A percentile compares a stretch with the other conserved stretches of the same genome.
Evolutionary conservation across 805 yeast genomes (phyloP).

Genomic region (Millerozyma miso): DNA sequence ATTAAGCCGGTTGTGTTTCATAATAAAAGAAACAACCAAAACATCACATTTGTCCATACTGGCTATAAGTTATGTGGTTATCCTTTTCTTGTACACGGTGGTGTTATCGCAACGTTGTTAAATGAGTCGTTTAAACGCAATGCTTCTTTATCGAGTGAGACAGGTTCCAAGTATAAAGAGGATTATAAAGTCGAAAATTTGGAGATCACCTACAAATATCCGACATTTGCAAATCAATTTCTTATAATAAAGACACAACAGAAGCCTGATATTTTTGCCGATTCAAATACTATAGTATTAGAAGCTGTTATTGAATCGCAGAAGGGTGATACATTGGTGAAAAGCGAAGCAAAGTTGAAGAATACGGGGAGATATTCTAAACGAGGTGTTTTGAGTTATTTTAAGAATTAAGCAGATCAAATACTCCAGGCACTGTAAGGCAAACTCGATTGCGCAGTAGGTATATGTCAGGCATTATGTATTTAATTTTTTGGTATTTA

Average conservation of each 20-base stretch:
- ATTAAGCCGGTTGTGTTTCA: constrained; percentile 68
- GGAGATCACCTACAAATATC: constrained; percentile 55
- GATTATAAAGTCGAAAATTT: constrained; percentile 47
- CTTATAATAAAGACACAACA: constrained; percentile 54
- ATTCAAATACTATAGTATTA: constrained; percentile 34
- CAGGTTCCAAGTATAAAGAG: constrained; percentile 35
- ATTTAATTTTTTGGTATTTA: too few relatives aligned
- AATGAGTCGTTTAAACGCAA: constrained; percentile 70
- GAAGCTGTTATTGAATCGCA: constrained; percentile 51
- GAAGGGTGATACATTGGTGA: constrained; percentile 53
- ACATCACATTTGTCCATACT: constrained; percentile 65
- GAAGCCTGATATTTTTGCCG: constrained; percentile 24
- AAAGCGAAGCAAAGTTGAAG: constrained; percentile 47
- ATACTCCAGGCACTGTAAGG: too few relatives aligned
- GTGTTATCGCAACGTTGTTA: constrained; percentile 73
- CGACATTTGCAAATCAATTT: constrained; percentile 77
- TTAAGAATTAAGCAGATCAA: neutral
- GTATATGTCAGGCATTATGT: too few relatives aligned
- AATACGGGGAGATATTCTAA: constrained; percentile 25
- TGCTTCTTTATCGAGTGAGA: constrained; percentile 36
- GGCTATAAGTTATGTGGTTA: constrained; percentile 81
- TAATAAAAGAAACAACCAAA: constrained; percentile 51
- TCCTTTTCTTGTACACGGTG: constrained; percentile 87
- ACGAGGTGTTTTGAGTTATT: constrained; percentile 4
- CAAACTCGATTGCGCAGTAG: too few relatives aligned